phyloP scores from a whole-genome alignment of 352 stramenopile species.

The Phytophthora brassicae region DNA sequence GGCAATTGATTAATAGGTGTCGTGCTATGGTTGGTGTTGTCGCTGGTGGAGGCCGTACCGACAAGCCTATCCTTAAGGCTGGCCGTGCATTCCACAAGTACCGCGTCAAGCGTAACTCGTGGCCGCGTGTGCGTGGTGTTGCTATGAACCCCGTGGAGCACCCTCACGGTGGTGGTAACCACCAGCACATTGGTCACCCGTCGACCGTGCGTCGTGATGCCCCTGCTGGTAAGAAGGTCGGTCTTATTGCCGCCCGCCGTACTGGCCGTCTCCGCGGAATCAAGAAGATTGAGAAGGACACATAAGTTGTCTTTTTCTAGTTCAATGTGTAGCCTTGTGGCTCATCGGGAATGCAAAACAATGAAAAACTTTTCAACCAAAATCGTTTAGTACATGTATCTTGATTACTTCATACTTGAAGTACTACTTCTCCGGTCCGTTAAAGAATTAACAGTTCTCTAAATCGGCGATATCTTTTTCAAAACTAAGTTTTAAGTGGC shows the following conservation, averaged over 20 bases:
- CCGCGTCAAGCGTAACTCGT: constrained; percentile 98
- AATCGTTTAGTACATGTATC: too few species aligned
- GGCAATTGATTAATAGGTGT: constrained; percentile 68
- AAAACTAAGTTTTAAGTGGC: too few species aligned
- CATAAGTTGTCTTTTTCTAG: constrained; percentile 50
- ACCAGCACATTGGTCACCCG: constrained; percentile 99
- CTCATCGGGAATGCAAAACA: constrained; percentile 51
- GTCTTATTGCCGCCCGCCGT: constrained; percentile 97
- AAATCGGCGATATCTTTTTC: too few species aligned
- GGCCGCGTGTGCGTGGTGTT: constrained; percentile 98
- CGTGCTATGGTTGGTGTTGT: constrained; percentile 97
- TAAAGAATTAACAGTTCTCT: too few species aligned
- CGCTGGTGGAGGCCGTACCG: constrained; percentile 97
- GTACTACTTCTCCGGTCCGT: too few species aligned
- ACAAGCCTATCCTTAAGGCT: constrained; percentile 99
- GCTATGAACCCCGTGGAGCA: constrained; percentile 99
- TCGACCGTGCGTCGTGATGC: constrained; percentile 95
- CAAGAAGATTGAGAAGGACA: constrained; percentile 96
- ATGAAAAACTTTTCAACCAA: constrained; percentile 41
- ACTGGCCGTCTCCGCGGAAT: constrained; percentile 97
- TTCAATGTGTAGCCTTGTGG: constrained; percentile 12
- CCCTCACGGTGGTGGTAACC: constrained; percentile 99
- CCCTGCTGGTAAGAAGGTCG: constrained; percentile 98
- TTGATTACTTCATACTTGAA: too few species aligned
- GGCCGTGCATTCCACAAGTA: constrained; percentile 99